phyloP scores from a whole-genome alignment of 1,284 basidiomycete species.

The Sporisorium scitamineum region DNA sequence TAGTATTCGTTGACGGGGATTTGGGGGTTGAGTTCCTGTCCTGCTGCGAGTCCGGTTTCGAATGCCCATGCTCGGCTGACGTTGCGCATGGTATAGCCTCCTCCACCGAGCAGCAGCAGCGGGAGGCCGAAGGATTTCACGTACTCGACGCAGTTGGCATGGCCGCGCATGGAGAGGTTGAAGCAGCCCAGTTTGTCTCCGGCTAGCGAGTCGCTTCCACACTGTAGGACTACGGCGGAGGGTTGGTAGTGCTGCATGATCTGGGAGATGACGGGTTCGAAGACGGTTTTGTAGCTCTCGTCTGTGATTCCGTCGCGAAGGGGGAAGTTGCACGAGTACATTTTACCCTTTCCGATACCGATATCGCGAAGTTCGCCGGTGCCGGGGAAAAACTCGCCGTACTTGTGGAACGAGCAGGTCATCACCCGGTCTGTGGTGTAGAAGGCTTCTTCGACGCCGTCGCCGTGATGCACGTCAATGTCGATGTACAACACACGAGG shows the following conservation, averaged over 20 bases:
- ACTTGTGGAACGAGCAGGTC: constrained; percentile 99
- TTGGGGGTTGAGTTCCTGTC: constrained; percentile 85
- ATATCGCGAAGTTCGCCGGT: constrained; percentile 96
- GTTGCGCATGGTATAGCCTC: constrained; percentile 98
- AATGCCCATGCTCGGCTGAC: constrained; percentile 97
- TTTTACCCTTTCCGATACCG: constrained; percentile 80
- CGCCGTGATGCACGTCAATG: constrained; percentile 98
- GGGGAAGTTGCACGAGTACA: constrained; percentile 92
- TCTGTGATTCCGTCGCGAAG: constrained; percentile 95
- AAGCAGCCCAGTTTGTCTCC: constrained; percentile 96
- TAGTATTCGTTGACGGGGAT: constrained; percentile 75
- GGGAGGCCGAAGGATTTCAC: constrained; percentile 97
- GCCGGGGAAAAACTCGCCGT: constrained; percentile 98
- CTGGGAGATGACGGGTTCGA: constrained; percentile 92
- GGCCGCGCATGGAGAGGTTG: constrained; percentile 96
- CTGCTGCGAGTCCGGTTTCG: constrained; percentile 96
- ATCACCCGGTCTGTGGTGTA: constrained; percentile 99
- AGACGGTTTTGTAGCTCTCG: constrained; percentile 93
- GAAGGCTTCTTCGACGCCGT: constrained; percentile 99
- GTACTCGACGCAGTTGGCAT: constrained; percentile 96
- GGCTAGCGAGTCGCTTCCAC: constrained; percentile 96
- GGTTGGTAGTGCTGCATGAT: constrained; percentile 98
- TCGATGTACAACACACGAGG: constrained; percentile 96
- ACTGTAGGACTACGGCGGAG: constrained; percentile 95
- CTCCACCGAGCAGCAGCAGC: constrained; percentile 90